A percentile compares a stretch with the other conserved stretches of the same genome.
These are phyloP conservation scores for Mycena albidolilacea DNA, from an alignment of 768 basidiomycete genomes.

Conservation along the genomic window DNA sequence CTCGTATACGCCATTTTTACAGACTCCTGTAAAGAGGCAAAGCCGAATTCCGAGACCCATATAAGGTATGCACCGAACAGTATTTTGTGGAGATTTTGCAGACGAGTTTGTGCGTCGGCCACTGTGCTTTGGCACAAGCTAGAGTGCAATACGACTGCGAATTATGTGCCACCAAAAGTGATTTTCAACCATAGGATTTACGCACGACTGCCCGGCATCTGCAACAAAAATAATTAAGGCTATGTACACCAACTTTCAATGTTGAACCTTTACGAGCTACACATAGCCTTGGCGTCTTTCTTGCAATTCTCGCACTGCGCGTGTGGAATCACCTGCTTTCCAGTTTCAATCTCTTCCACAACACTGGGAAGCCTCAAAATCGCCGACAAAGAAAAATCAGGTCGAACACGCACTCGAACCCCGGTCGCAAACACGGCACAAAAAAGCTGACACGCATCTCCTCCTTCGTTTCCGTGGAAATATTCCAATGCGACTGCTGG, in stretches of 20 bases:
- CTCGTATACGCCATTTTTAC: constrained; percentile 38
- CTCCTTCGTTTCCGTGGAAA: constrained; percentile 33
- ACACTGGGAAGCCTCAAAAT: constrained; percentile 17
- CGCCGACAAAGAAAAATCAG: too few species aligned
- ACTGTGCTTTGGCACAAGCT: constrained; percentile 37
- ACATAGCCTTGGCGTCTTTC: constrained; percentile 35
- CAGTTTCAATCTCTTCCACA: constrained; percentile 42
- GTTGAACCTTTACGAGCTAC: constrained; percentile 36
- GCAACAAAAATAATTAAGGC: background rate
- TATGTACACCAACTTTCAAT: background rate
- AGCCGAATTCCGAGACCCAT: constrained; percentile 40
- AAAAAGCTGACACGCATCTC: constrained; percentile 43
- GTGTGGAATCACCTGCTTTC: constrained; percentile 20
- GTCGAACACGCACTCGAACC: constrained; percentile 23
- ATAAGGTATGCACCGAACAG: constrained; percentile 36
- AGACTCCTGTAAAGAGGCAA: constrained; percentile 41
- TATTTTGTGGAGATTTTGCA: constrained; percentile 42
- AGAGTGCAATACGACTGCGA: constrained; percentile 39
- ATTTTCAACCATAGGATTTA: background rate
- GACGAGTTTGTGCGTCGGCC: constrained; percentile 37
- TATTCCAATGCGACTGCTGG: constrained; percentile 43
- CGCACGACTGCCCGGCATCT: constrained; percentile 30
- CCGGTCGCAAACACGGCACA: constrained; percentile 41
- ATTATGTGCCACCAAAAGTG: background rate
- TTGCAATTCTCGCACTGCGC: constrained; percentile 36